Evolutionary conservation across 2,329 filamentous ascomycete genomes (phyloP).

Genomic region (Trichoderma sp.): DNA sequence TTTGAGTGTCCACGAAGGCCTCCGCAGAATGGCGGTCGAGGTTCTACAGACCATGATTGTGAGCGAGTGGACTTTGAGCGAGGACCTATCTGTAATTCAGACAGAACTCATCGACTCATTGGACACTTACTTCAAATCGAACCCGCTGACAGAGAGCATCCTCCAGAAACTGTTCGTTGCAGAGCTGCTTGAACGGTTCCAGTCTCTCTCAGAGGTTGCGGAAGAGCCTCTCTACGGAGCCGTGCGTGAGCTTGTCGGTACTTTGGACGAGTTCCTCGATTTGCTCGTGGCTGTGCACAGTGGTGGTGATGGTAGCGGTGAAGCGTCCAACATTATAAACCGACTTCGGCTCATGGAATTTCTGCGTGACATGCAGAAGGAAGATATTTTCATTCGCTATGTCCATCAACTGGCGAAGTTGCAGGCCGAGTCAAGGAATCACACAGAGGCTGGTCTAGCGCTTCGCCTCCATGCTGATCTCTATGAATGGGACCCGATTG

Average conservation of each 20-base stretch:
- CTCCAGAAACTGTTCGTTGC: slow-evolving; percentile 89
- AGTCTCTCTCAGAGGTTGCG: slow-evolving; percentile 60
- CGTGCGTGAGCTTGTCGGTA: slow-evolving; percentile 74
- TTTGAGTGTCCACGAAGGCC: slow-evolving; percentile 87
- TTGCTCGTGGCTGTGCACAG: slow-evolving; percentile 86
- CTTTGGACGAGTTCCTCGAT: slow-evolving; percentile 86
- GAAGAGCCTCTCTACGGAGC: slow-evolving; percentile 74
- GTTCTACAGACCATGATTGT: slow-evolving; percentile 97
- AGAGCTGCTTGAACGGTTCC: slow-evolving; percentile 79
- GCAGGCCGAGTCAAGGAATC: slow-evolving; percentile 72
- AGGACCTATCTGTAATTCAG: slow-evolving; percentile 86
- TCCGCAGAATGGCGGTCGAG: slow-evolving; percentile 85
- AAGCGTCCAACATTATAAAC: slow-evolving; percentile 81
- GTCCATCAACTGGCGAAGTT: slow-evolving; percentile 84
- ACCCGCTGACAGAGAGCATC: slow-evolving; percentile 81
- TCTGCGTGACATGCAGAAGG: slow-evolving; percentile 91
- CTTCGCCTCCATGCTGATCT: slow-evolving; percentile 87
- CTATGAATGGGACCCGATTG: slow-evolving; percentile 82
- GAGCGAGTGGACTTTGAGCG: slow-evolving; percentile 94
- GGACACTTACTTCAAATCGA: slow-evolving; percentile 85
- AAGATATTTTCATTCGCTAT: slow-evolving; percentile 94
- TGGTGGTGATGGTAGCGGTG: slow-evolving; percentile 66
- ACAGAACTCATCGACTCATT: slow-evolving; percentile 95
- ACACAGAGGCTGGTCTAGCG: slow-evolving; percentile 83
- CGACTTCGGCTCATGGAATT: slow-evolving; percentile 92